phyloP scores from a whole-genome alignment of 2,329 filamentous ascomycete species.

The Colletotrichum musae region DNA sequence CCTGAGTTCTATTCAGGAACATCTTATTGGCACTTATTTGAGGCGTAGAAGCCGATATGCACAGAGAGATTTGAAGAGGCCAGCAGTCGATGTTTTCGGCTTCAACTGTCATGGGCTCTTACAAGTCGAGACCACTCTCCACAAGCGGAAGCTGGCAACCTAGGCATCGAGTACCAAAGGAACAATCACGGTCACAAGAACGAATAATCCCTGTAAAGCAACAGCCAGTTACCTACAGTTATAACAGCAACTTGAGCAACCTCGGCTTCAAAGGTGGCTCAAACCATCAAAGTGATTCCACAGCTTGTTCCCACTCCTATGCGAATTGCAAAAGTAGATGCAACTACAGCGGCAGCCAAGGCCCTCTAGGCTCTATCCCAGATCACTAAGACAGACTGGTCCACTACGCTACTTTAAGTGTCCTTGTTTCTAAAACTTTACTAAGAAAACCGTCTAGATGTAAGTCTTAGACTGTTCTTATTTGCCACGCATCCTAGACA shows the following conservation, averaged over 20 bases:
- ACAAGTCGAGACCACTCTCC: too few species aligned
- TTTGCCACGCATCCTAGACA: not conserved
- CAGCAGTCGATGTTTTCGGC: not conserved
- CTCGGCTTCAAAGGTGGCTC: not conserved
- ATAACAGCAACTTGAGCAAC: not conserved
- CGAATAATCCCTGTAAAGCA: not conserved
- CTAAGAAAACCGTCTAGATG: not conserved
- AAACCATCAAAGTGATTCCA: not conserved
- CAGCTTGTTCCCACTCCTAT: not conserved
- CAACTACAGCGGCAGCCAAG: not conserved
- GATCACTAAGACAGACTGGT: not conserved
- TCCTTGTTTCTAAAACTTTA: too few species aligned
- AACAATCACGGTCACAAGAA: not conserved
- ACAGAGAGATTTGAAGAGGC: not conserved
- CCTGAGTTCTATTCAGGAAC: not conserved
- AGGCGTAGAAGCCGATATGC: not conserved
- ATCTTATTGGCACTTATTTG: not conserved
- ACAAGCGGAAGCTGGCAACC: too few species aligned
- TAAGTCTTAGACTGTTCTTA: not conserved
- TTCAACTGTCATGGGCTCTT: rapidly evolving
- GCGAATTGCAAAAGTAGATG: not conserved
- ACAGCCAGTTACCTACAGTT: not conserved
- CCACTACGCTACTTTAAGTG: not conserved
- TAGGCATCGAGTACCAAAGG: too few species aligned
- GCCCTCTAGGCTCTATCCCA: not conserved